Evolutionary conservation across 306 rosid species (phyloP).

Genomic region (Casuarina glauca): DNA sequence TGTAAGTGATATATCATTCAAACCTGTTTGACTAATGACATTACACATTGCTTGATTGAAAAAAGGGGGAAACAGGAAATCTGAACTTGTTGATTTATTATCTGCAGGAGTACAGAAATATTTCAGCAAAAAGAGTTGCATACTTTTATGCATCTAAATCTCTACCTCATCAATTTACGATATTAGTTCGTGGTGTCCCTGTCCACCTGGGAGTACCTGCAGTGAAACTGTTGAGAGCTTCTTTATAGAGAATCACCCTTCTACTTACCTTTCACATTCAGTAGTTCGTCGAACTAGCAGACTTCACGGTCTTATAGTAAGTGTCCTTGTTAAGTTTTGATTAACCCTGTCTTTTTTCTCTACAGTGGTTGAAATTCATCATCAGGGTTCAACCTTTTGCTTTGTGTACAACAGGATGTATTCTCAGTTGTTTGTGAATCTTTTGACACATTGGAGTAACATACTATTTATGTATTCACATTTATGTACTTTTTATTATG

Average conservation of each 20-base stretch:
- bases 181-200: slow-evolving; percentile 72
- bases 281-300: slow-evolving; percentile 52
- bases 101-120: slow-evolving; percentile 61
- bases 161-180: slow-evolving; percentile 58
- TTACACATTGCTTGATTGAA: slow-evolving; percentile 18
- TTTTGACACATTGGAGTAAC: neutral
- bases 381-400: neutral
- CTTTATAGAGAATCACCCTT: slow-evolving; percentile 69
- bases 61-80: slow-evolving; percentile 6
- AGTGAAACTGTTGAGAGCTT: slow-evolving; percentile 62
- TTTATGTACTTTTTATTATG: too few relatives aligned
- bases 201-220: slow-evolving; percentile 61
- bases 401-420: neutral
- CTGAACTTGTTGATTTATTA: slow-evolving; percentile 24
- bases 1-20: slow-evolving; percentile 53
- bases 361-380: slow-evolving; percentile 13
- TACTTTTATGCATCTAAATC: slow-evolving; percentile 61
- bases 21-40: slow-evolving; percentile 19
- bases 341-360: slow-evolving; percentile 2
- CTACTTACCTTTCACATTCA: slow-evolving; percentile 73
- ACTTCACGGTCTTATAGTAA: slow-evolving; percentile 71
- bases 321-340: slow-evolving; percentile 29
- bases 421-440: neutral
- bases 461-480: too few relatives aligned
- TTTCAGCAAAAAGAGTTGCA: slow-evolving; percentile 63